A percentile compares a stretch with the other conserved stretches of the same genome.
phyloP scores from a whole-genome alignment of 139 green algal species.

The Micractinium sp. region DNA sequence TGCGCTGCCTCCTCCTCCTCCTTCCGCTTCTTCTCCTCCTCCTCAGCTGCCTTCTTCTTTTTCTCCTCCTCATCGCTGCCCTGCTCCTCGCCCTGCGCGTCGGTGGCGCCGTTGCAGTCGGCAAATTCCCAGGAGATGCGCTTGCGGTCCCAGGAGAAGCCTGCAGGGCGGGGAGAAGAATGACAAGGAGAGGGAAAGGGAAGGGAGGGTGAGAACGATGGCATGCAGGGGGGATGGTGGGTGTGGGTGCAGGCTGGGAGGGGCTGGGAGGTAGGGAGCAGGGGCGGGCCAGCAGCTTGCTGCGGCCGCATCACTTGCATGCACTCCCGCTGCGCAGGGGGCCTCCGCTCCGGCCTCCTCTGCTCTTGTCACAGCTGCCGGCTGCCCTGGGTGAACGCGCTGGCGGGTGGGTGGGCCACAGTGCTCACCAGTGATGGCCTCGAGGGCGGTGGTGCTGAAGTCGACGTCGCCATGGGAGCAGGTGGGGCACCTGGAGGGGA shows the following conservation, averaged over 20 bases:
- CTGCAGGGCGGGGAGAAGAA: too few relatives aligned
- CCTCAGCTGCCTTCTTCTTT: too few relatives aligned
- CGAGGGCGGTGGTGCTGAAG: background rate
- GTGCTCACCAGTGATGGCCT: slow-evolving; percentile 6
- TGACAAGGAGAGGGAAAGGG: too few relatives aligned
- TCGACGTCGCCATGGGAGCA: background rate
- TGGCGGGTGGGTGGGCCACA: background rate
- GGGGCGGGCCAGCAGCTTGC: background rate
- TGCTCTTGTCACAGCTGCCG: background rate
- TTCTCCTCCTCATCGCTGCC: too few relatives aligned
- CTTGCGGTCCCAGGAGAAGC: slow-evolving; percentile 13
- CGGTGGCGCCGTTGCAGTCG: background rate
- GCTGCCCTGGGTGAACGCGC: background rate
- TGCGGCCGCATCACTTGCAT: background rate
- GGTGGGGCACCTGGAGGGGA: background rate
- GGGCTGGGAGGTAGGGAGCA: background rate
- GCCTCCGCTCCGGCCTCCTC: background rate
- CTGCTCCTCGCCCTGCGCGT: too few relatives aligned
- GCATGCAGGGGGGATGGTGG: background rate
- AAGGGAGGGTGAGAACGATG: too few relatives aligned
- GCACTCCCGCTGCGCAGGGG: background rate
- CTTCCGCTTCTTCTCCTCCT: too few relatives aligned
- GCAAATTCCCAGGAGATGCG: background rate
- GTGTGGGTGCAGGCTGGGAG: too few relatives aligned
- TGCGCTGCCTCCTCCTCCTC: too few relatives aligned